Conservation (phyloP, 2,329 filamentous ascomycete genomes). For the Cordyceps militaris region DNA sequence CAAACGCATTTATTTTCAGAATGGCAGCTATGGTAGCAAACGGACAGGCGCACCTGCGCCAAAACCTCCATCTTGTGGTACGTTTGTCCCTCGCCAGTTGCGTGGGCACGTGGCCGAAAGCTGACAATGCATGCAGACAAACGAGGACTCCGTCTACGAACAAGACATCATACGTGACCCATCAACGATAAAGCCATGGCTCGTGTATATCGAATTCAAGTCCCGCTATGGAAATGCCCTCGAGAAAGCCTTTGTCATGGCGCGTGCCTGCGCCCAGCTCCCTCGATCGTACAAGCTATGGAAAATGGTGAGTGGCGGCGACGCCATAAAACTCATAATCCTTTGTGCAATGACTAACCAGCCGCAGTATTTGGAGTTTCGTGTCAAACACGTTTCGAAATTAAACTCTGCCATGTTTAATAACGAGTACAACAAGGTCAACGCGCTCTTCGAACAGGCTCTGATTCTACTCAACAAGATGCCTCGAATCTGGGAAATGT, state of each 20-base stretch:
- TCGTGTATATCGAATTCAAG: slow-evolving; percentile 90
- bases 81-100: slow-evolving; percentile 16
- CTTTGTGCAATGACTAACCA: background rate
- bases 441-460: slow-evolving; percentile 86
- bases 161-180: slow-evolving; percentile 86
- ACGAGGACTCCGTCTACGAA: slow-evolving; percentile 92
- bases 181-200: slow-evolving; percentile 85
- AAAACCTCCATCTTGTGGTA: slow-evolving; percentile 45
- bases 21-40: slow-evolving; percentile 17
- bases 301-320: slow-evolving; percentile 66
- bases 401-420: slow-evolving; percentile 76
- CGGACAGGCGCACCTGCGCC: slow-evolving; percentile 33
- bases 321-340: background rate
- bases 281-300: slow-evolving; percentile 96
- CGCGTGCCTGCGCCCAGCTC: slow-evolving; percentile 81
- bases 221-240: slow-evolving; percentile 73
- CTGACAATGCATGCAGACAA: slow-evolving; percentile 44
- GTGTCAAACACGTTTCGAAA: slow-evolving; percentile 71
- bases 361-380: slow-evolving; percentile 73
- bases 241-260: slow-evolving; percentile 82
- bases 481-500: slow-evolving; percentile 98
- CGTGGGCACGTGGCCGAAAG: background rate
- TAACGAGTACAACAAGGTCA: slow-evolving; percentile 85
- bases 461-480: slow-evolving; percentile 96
- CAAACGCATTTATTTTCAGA: slow-evolving; percentile 2